Base-by-base conservation (phyloP, 2,329 filamentous ascomycete genomes). In the Hansfordia pulvinata region DNA sequence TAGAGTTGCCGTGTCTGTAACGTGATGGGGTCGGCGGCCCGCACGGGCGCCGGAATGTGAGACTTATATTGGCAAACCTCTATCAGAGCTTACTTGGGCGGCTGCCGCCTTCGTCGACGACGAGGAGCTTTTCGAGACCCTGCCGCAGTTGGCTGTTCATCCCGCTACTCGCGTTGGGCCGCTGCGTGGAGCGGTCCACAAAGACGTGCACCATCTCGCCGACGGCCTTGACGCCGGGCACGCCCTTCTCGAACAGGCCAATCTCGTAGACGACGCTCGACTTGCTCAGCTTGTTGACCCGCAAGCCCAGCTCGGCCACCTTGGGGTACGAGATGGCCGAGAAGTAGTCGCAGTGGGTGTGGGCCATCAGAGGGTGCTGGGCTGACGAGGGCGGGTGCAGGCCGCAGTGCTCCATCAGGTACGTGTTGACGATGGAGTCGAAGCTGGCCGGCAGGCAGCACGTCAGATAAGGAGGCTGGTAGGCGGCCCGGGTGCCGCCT, bases 241-340 rank as follows among this genome's bases (percentile, higher is more conserved):
- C 57, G 0, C 77, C 82, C 32, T 69, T 64, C 46, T 83, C 76
- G 43, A 94, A 96, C 2, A 96, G 64, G 0, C 75, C 90, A 31
- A 93, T 71, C 47, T 96, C 88, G 45, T 93, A 96, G 9, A 74
- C 81, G 7, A 93, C 85, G 43, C 84, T 93, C 15, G 81, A 84
- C 39, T 72, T 80, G 4, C 86, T 85, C 6, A 96, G 64, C 50
- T 78, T 86, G 38, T 78, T 80, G 19, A 93, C 84, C 9, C 85
- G 68, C 22, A 96, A 53, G 2, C 76, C 82, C 4, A 94, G 62
- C 39, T 94, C 83, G 1, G 92, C 69, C 3, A 85, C 64, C 19
- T 78, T 76, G 1, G 88, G 88, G 42, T 88, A 94, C 4, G 76
- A 70, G 21, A 90, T 73, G 1, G 80, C 77, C 0, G 75, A 71